A percentile compares a stretch with the other conserved stretches of the same genome.
Conservation (phyloP, 2,329 filamentous ascomycete species). For the Ascochyta rabiei region DNA sequence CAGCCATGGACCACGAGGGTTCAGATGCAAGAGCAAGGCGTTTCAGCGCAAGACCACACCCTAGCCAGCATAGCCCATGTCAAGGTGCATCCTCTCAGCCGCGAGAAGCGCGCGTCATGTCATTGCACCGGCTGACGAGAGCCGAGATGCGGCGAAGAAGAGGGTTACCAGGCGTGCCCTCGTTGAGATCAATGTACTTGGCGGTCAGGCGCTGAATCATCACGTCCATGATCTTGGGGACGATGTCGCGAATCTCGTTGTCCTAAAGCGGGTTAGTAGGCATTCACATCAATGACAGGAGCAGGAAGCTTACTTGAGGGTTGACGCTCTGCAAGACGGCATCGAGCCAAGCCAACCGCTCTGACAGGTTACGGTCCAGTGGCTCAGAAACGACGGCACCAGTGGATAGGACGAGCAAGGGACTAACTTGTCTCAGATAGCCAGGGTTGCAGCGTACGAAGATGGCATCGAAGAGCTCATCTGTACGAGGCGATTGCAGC, state of each 20-base stretch:
- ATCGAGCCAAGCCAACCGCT: constrained; percentile 65
- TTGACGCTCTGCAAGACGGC: constrained; percentile 62
- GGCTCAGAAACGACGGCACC: constrained; percentile 66
- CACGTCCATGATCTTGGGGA: constrained; percentile 65
- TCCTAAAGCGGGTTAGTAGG: constrained; percentile 48
- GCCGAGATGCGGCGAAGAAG: constrained; percentile 58
- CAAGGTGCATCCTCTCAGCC: constrained; percentile 19
- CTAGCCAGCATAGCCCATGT: constrained; percentile 15
- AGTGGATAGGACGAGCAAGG: constrained; percentile 65
- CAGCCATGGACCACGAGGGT: neutral
- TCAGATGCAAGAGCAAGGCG: constrained; percentile 20
- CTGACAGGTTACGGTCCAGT: constrained; percentile 58
- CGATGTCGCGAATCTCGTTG: constrained; percentile 61
- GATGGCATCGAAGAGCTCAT: constrained; percentile 66
- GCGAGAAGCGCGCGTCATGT: constrained; percentile 36
- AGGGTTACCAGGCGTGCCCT: constrained; percentile 58
- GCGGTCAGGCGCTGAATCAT: constrained; percentile 62
- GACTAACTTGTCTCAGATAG: constrained; percentile 62
- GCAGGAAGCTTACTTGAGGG: constrained; percentile 53
- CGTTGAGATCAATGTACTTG: constrained; percentile 62
- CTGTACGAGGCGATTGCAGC: constrained; percentile 66
- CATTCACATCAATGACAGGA: neutral
- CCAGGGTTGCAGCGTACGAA: constrained; percentile 64
- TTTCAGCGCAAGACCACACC: constrained; percentile 35
- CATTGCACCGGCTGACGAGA: constrained; percentile 47